phyloP scores from a whole-genome alignment of 768 basidiomycete genomes.

The Sarcomyxa edulis region DNA sequence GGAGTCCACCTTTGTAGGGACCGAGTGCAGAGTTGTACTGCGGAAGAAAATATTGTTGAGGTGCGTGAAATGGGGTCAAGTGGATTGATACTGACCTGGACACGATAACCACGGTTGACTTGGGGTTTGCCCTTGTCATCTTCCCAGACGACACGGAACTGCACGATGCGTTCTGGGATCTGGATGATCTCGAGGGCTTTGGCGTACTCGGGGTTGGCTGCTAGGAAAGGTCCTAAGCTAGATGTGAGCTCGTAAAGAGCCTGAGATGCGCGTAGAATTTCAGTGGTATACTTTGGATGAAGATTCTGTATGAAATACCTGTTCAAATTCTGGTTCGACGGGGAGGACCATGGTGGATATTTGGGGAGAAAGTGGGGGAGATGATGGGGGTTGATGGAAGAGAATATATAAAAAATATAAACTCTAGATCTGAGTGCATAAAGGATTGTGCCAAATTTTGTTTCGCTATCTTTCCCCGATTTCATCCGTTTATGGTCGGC shows the following conservation, averaged over 20 bases:
- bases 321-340: slow-evolving; percentile 66
- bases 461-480: too few relatives aligned
- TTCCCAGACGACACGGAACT: slow-evolving; percentile 79
- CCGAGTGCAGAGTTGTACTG: slow-evolving; percentile 76
- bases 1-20: slow-evolving; percentile 76
- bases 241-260: slow-evolving; percentile 61
- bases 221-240: slow-evolving; percentile 61
- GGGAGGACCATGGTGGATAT: slow-evolving; percentile 34
- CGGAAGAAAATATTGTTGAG: slow-evolving; percentile 1
- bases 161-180: slow-evolving; percentile 48
- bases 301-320: slow-evolving; percentile 27
- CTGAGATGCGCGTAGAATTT: slow-evolving; percentile 22
- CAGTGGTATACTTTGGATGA: not conserved
- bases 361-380: slow-evolving; percentile 1
- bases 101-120: slow-evolving; percentile 71
- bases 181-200: slow-evolving; percentile 62
- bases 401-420: too few relatives aligned
- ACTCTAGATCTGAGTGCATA: too few relatives aligned
- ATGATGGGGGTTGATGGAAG: not conserved
- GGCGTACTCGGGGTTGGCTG: slow-evolving; percentile 60
- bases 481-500: too few relatives aligned
- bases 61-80: not conserved
- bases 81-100: slow-evolving; percentile 44
- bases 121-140: slow-evolving; percentile 60
- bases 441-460: too few relatives aligned